phyloP scores from a whole-genome alignment of 257 asterid genomes.

The Nyctanthes arbortristis region DNA sequence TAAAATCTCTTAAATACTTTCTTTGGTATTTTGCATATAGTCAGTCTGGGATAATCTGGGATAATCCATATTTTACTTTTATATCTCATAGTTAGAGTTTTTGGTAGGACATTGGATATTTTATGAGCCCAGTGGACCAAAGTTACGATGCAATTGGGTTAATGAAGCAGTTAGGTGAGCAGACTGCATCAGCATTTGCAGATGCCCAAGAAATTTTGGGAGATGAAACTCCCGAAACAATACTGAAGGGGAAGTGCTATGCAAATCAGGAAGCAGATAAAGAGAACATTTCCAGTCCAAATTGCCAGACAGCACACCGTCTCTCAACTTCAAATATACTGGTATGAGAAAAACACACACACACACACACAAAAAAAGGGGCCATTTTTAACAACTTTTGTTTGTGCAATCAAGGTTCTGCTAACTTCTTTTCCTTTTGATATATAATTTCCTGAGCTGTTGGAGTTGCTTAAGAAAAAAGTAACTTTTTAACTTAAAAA shows the following conservation, averaged over 20 bases:
- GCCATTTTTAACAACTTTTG: background rate
- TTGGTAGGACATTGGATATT: slow-evolving; percentile 81
- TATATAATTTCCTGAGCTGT: background rate
- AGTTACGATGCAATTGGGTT: slow-evolving; percentile 90
- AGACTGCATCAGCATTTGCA: slow-evolving; percentile 87
- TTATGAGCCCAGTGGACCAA: slow-evolving; percentile 73
- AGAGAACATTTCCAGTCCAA: slow-evolving; percentile 31
- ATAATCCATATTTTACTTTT: background rate
- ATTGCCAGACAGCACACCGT: slow-evolving; percentile 24
- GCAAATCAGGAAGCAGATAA: slow-evolving; percentile 35
- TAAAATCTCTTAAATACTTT: slow-evolving; percentile 4
- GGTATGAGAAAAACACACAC: slow-evolving; percentile 42
- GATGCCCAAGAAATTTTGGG: slow-evolving; percentile 92
- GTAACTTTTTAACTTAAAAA: too few species aligned
- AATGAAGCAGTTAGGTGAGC: slow-evolving; percentile 93
- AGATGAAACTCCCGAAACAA: slow-evolving; percentile 83
- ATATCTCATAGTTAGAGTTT: slow-evolving; percentile 14
- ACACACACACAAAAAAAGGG: background rate
- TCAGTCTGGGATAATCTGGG: background rate
- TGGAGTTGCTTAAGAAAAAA: too few species aligned
- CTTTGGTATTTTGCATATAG: background rate
- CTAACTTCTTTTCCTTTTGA: background rate
- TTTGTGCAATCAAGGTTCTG: background rate
- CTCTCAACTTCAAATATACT: slow-evolving; percentile 35
- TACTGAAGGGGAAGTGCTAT: slow-evolving; percentile 54